A percentile compares a stretch with the other conserved stretches of the same genome.
phyloP scores from a whole-genome alignment of 352 stramenopile species.

The Phytopythium boreale region DNA sequence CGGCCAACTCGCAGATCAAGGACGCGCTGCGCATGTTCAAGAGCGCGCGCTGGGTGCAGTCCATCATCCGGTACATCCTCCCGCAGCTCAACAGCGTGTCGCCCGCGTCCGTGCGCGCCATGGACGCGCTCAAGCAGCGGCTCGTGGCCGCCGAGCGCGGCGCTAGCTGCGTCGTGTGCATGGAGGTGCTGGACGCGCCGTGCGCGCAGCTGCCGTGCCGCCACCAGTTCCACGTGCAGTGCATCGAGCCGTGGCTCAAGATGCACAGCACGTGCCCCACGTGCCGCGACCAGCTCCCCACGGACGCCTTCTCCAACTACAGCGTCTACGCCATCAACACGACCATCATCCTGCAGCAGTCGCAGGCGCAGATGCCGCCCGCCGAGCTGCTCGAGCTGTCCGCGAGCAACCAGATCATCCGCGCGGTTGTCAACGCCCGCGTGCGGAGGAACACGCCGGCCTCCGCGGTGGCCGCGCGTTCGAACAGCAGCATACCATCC shows the following conservation, averaged over 20 bases:
- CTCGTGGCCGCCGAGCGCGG: slow-evolving; percentile 14
- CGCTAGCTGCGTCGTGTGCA: slow-evolving; percentile 75
- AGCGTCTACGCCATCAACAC: slow-evolving; percentile 90
- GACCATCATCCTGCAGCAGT: slow-evolving; percentile 86
- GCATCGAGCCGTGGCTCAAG: slow-evolving; percentile 85
- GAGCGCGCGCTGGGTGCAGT: slow-evolving; percentile 86
- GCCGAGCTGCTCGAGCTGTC: slow-evolving; percentile 75
- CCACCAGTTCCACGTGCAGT: slow-evolving; percentile 78
- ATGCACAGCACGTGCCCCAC: slow-evolving; percentile 85
- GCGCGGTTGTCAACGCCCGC: slow-evolving; percentile 80
- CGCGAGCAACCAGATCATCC: slow-evolving; percentile 84
- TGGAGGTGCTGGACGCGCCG: slow-evolving; percentile 56
- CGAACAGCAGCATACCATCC: background rate
- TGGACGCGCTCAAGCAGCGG: slow-evolving; percentile 58
- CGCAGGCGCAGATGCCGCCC: slow-evolving; percentile 71
- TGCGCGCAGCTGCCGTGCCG: slow-evolving; percentile 71
- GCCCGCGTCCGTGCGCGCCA: slow-evolving; percentile 52
- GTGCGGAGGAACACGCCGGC: slow-evolving; percentile 57
- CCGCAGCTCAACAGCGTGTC: slow-evolving; percentile 85
- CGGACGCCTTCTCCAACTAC: slow-evolving; percentile 81
- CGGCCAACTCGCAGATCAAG: slow-evolving; percentile 85
- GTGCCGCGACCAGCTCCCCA: slow-evolving; percentile 77
- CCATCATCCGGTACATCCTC: slow-evolving; percentile 90
- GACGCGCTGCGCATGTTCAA: slow-evolving; percentile 86
- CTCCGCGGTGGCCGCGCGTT: slow-evolving; percentile 4